Percentiles rank a stretch among this genome's conserved stretches.
These are phyloP conservation scores for Leucosporidium creatinivorum DNA, from an alignment of 768 basidiomycete species.

Conservation along the genomic window DNA sequence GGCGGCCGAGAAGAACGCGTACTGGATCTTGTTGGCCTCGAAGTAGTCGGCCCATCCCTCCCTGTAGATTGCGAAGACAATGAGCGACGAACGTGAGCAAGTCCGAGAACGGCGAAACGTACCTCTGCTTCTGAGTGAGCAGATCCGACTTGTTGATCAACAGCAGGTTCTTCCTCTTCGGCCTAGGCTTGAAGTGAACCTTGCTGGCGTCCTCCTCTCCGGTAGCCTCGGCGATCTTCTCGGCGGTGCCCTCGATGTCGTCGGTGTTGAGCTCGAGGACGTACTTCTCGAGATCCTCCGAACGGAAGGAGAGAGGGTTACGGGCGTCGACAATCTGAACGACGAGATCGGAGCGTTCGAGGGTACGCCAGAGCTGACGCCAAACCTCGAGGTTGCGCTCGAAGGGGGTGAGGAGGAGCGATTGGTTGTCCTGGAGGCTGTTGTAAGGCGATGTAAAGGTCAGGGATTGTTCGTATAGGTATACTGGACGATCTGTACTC, in stretches of 20 bases:
- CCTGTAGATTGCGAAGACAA: slow-evolving; percentile 44
- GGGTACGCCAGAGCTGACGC: slow-evolving; percentile 94
- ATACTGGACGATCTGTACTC: slow-evolving; percentile 41
- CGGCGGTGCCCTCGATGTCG: slow-evolving; percentile 51
- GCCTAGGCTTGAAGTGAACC: slow-evolving; percentile 48
- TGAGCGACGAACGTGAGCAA: neutral
- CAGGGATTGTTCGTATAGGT: neutral
- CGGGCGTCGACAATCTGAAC: slow-evolving; percentile 96
- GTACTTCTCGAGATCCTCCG: slow-evolving; percentile 82
- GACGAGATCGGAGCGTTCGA: slow-evolving; percentile 87
- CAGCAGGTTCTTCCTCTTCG: slow-evolving; percentile 63
- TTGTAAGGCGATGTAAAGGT: neutral
- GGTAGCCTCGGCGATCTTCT: slow-evolving; percentile 69
- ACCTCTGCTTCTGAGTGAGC: slow-evolving; percentile 79
- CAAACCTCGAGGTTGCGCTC: slow-evolving; percentile 97
- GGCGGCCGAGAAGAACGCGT: slow-evolving; percentile 89
- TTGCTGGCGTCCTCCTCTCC: slow-evolving; percentile 40
- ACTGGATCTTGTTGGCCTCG: slow-evolving; percentile 62
- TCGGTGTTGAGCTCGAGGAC: slow-evolving; percentile 58
- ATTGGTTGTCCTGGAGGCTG: slow-evolving; percentile 79
- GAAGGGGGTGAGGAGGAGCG: slow-evolving; percentile 86
- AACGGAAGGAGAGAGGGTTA: slow-evolving; percentile 85
- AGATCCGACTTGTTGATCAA: slow-evolving; percentile 96
- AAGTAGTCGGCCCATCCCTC: slow-evolving; percentile 87
- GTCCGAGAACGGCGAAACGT: slow-evolving; percentile 24